Conservation (phyloP, 768 basidiomycete genomes). For the Termitomyces sp. region DNA sequence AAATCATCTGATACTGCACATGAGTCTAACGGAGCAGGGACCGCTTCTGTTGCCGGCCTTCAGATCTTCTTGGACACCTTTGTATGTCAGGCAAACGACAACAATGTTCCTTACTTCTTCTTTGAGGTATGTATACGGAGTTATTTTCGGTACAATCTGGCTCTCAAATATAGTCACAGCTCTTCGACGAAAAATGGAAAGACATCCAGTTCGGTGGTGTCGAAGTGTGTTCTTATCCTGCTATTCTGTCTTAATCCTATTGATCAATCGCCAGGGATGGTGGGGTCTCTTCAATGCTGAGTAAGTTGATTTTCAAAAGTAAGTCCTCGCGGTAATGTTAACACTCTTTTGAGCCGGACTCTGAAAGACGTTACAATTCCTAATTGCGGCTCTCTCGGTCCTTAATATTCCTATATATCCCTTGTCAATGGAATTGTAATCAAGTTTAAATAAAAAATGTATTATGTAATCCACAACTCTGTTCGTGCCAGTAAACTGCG, state of each 20-base stretch:
- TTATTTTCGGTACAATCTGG: background rate
- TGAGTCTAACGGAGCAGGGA: conserved; percentile 61
- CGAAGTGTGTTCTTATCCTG: conserved; percentile 27
- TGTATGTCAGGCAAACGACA: conserved; percentile 81
- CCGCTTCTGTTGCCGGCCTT: conserved; percentile 55
- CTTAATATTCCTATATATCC: conserved; percentile 9
- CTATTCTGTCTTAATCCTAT: background rate
- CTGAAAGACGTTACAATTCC: conserved; percentile 70
- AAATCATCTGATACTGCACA: conserved; percentile 50
- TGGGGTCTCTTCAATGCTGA: conserved; percentile 44
- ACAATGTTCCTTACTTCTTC: conserved; percentile 81
- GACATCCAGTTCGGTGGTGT: conserved; percentile 71
- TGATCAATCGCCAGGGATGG: conserved; percentile 25
- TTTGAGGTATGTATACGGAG: conserved; percentile 53
- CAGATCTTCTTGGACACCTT: conserved; percentile 83
- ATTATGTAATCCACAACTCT: conserved; percentile 8
- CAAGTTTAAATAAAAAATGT: background rate
- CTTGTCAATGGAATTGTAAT: too few relatives aligned
- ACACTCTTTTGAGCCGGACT: conserved; percentile 41
- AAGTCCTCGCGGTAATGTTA: background rate
- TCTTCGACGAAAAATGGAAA: conserved; percentile 83
- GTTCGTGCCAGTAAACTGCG: too few relatives aligned
- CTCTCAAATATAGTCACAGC: conserved; percentile 30
- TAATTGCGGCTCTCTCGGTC: conserved; percentile 31
- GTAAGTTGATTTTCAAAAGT: conserved; percentile 22